These are phyloP conservation scores for Purpureocillium takamizusanense DNA, from an alignment of 2,329 filamentous ascomycete species.

Conservation along the genomic window DNA sequence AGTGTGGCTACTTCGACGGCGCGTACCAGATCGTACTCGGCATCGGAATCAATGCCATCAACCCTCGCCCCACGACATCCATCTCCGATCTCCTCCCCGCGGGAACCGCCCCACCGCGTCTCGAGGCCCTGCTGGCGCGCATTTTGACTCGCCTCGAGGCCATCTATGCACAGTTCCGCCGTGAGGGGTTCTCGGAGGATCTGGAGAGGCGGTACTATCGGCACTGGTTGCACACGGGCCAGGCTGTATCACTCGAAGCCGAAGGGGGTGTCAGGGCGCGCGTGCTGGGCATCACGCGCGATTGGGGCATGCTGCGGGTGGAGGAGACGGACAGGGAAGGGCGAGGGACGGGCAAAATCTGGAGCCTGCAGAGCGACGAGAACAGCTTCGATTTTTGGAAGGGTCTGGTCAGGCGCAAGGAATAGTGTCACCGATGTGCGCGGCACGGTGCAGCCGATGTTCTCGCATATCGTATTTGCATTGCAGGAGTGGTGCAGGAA, in stretches of 20 bases:
- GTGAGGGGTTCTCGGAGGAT: constrained; percentile 61
- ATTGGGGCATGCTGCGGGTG: constrained; percentile 80
- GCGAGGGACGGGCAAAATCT: constrained; percentile 64
- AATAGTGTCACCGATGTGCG: constrained; percentile 38
- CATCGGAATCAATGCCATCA: constrained; percentile 78
- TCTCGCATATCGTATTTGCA: no score
- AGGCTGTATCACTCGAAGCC: constrained; percentile 65
- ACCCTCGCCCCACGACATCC: constrained; percentile 77
- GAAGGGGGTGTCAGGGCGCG: constrained; percentile 66
- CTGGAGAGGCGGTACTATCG: constrained; percentile 73
- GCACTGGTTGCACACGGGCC: constrained; percentile 77
- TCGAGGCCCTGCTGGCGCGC: constrained; percentile 74
- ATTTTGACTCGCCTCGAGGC: constrained; percentile 72
- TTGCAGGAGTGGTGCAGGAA: no score
- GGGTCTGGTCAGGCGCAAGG: constrained; percentile 74
- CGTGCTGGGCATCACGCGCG: constrained; percentile 80
- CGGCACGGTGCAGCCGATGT: no score
- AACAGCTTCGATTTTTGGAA: constrained; percentile 98
- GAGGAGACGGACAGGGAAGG: constrained; percentile 74
- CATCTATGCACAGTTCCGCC: constrained; percentile 66
- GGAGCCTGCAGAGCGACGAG: constrained; percentile 86
- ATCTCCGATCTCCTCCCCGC: constrained; percentile 62
- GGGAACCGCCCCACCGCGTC: constrained; percentile 46
- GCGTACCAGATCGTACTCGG: constrained; percentile 82
- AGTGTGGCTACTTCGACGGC: constrained; percentile 69